Evolutionary conservation across 176 grass and related monocot genomes (phyloP).

Genomic region (Typha latifolia): DNA sequence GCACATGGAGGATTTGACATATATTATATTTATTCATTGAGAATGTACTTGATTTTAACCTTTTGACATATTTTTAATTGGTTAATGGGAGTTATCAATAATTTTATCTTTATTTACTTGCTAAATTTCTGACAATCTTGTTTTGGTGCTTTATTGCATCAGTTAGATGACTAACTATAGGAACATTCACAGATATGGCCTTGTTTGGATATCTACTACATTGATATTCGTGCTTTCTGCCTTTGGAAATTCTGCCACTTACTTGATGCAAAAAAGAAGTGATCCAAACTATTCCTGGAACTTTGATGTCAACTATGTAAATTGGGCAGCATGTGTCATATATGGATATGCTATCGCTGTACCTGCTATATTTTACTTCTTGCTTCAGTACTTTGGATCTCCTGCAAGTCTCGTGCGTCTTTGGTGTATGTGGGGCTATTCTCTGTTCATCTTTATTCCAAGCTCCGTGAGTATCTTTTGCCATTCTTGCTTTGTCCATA

Average conservation of each 20-base stretch:
- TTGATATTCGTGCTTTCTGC: slow-evolving; percentile 76
- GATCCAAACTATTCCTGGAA: slow-evolving; percentile 48
- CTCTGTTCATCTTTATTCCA: slow-evolving; percentile 85
- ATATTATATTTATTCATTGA: no score
- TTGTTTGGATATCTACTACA: slow-evolving; percentile 84
- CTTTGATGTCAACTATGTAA: slow-evolving; percentile 87
- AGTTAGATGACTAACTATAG: slow-evolving; percentile 10
- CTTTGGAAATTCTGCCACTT: slow-evolving; percentile 79
- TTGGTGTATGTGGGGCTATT: slow-evolving; percentile 99
- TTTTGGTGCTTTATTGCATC: slow-evolving; percentile 2
- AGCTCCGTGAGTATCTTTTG: slow-evolving; percentile 56
- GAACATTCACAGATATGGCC: slow-evolving; percentile 56
- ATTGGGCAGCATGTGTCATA: slow-evolving; percentile 87
- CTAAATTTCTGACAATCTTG: no score
- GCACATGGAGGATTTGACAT: no score
- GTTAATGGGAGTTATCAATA: no score
- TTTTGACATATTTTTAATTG: no score
- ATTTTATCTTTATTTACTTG: no score
- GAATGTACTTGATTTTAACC: no score
- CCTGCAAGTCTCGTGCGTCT: slow-evolving; percentile 58
- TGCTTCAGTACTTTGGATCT: slow-evolving; percentile 84
- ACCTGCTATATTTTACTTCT: slow-evolving; percentile 73
- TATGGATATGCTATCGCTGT: slow-evolving; percentile 73
- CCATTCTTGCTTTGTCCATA: slow-evolving; percentile 11
- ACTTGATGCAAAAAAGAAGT: slow-evolving; percentile 59